phyloP scores from a whole-genome alignment of 176 grass and related monocot species.

The Ensete ventricosum region DNA sequence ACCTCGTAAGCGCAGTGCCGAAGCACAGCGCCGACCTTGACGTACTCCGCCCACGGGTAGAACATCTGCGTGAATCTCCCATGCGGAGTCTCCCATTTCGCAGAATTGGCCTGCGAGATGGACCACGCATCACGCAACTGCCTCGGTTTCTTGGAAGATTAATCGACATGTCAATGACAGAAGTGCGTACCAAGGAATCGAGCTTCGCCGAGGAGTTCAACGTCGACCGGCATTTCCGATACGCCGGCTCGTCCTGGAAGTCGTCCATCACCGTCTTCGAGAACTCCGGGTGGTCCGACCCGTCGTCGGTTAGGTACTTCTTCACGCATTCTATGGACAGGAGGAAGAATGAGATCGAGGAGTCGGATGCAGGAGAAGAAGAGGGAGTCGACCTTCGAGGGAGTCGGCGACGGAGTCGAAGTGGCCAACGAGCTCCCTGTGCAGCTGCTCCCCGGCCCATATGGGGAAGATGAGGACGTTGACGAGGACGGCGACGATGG shows the following conservation, averaged over 20 bases:
- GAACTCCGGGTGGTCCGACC: constrained; percentile 59
- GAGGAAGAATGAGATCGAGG: constrained; percentile 2
- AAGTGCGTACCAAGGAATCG: constrained; percentile 53
- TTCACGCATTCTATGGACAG: constrained; percentile 57
- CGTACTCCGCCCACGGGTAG: constrained; percentile 73
- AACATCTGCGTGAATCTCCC: constrained; percentile 76
- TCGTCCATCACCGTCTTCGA: constrained; percentile 55
- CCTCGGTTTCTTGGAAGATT: background rate
- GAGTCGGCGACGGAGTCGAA: constrained; percentile 66
- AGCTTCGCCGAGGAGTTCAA: constrained; percentile 62
- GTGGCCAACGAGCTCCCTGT: constrained; percentile 63
- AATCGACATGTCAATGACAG: background rate
- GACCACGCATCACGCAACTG: background rate
- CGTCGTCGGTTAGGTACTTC: constrained; percentile 65
- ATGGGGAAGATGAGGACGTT: constrained; percentile 62
- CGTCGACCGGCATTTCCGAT: constrained; percentile 45
- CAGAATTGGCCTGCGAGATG: constrained; percentile 45
- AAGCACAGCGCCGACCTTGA: constrained; percentile 65
- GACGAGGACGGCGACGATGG: constrained; percentile 55
- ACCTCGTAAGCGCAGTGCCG: constrained; percentile 70
- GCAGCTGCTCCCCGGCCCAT: constrained; percentile 77
- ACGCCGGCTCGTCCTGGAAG: constrained; percentile 64
- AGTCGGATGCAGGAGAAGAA: background rate
- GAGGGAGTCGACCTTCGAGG: constrained; percentile 45
- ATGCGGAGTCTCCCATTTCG: constrained; percentile 88